Evolutionary conservation across 805 yeast species (phyloP), one percentile per base, ranked within the genome.

Genomic region (Candida adriatica): DNA sequence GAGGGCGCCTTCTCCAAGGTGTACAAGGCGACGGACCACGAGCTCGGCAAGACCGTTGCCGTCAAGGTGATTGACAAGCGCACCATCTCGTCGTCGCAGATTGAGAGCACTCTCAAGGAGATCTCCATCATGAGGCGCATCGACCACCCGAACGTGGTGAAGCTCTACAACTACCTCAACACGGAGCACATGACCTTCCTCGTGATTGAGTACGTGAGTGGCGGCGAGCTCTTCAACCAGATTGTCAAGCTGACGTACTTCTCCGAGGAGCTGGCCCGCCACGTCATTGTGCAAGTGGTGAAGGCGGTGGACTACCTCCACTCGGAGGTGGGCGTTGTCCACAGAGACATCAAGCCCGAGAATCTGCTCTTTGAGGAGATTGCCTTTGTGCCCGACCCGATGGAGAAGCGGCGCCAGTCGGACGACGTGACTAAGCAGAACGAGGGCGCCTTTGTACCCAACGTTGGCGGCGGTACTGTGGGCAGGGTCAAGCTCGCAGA

Each of bases 281-380:
- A 55, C 73, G 75, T 54, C 70, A 41, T 79, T 37, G 66, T 66
- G 33, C 92, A 81, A 48, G 59, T 81, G 24, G 63, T 75, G 6
- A 96, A 92, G 60, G 97, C 97, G 1, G 64, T 92, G 43, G 94
- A 94, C 0, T 92, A 90, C 53, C 67, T 92, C 30, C 98, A 92
- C 56, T 90, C 85, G 49, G 79, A 88, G 16, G 75, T 83, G 49
- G 96, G 96, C 11, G 87, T 92, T 48, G 92, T 87, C 9, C 98
- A 92, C 56, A 72, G 97, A 34, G 98, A 92, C 53, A 83, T 92
- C 41, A 92, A 92, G 59, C 98, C 98, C 0, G 98, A 86, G 47
- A 90, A 92, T 52, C 76, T 90, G 34, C 59, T 90, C 29, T 65
- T 90, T 39, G 95, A 90, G 21, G 49, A 47, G 11, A 49, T 51